Percentiles rank a stretch among this genome's conserved stretches.
These are phyloP conservation scores for Paecilomyces sp. DNA, from an alignment of 2,329 filamentous ascomycete species.

Conservation along the genomic window DNA sequence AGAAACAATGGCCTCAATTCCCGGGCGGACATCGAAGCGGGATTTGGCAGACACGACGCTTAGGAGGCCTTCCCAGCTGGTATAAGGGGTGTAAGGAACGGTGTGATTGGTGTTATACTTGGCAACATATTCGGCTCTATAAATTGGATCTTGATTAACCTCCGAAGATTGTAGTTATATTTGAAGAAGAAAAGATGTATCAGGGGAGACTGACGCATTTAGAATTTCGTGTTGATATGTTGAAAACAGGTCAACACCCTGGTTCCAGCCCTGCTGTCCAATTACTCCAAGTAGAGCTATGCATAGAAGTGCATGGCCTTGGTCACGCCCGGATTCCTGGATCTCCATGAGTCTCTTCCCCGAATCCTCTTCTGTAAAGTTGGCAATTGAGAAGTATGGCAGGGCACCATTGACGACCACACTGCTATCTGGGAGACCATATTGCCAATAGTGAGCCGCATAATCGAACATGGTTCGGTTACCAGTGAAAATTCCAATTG, in stretches of 20 bases:
- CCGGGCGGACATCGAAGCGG: constrained; percentile 31
- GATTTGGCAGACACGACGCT: constrained; percentile 22
- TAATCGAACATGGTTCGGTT: constrained; percentile 35
- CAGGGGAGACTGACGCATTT: constrained; percentile 18
- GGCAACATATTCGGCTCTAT: constrained; percentile 11
- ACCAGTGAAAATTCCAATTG: constrained; percentile 38
- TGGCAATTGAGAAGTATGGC: too few species aligned
- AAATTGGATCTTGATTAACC: too few species aligned
- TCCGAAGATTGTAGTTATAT: too few species aligned
- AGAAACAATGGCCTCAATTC: constrained; percentile 33
- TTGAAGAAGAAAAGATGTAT: too few species aligned
- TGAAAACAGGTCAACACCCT: constrained; percentile 36
- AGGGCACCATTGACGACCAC: too few species aligned
- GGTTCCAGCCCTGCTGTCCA: constrained; percentile 37
- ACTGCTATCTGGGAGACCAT: constrained; percentile 30
- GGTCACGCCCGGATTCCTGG: constrained; percentile 40
- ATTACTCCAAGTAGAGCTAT: constrained; percentile 34
- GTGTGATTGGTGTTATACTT: constrained; percentile 39
- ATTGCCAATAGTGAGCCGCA: constrained; percentile 35
- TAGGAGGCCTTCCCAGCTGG: constrained; percentile 30
- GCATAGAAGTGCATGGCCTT: constrained; percentile 38
- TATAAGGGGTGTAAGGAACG: constrained; percentile 37
- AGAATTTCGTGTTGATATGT: constrained; percentile 27
- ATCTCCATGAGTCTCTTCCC: constrained; percentile 28
- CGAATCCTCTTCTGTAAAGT: constrained; percentile 1